Evolutionary conservation across 2,329 filamentous ascomycete genomes (phyloP).

Genomic region (Aspergillus pseudonomiae): DNA sequence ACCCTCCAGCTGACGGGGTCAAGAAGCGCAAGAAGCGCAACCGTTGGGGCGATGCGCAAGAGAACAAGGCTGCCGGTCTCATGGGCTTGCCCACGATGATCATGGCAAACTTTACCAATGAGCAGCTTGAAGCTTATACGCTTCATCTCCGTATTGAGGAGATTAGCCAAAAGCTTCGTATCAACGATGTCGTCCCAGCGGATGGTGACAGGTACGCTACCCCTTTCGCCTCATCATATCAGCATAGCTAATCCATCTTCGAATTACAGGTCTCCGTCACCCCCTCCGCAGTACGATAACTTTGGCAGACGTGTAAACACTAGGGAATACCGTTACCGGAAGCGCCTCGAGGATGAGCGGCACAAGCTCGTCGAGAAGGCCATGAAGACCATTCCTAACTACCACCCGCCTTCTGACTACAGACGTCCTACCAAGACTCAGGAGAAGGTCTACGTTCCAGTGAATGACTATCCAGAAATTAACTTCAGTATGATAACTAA

Average conservation of each 20-base stretch:
- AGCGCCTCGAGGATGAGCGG: constrained; percentile 96
- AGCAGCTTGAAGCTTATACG: constrained; percentile 96
- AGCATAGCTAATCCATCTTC: constrained; percentile 19
- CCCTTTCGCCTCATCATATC: constrained; percentile 9
- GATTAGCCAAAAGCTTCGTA: constrained; percentile 98
- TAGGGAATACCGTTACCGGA: constrained; percentile 96
- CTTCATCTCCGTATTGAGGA: constrained; percentile 97
- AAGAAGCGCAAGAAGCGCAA: constrained; percentile 97
- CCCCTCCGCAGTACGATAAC: constrained; percentile 97
- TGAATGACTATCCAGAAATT: constrained; percentile 99
- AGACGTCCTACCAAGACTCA: constrained; percentile 99
- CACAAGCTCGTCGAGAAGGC: constrained; percentile 99
- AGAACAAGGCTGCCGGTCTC: constrained; percentile 97
- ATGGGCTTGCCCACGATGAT: constrained; percentile 98
- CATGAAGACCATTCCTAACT: constrained; percentile 99
- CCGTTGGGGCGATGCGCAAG: constrained; percentile 93
- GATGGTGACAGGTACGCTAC: constrained; percentile 84
- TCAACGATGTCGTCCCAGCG: constrained; percentile 96
- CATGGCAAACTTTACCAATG: constrained; percentile 95
- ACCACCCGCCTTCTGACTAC: constrained; percentile 97
- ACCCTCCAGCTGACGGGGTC: constrained; percentile 70
- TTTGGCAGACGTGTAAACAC: constrained; percentile 99
- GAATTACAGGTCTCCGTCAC: constrained; percentile 79
- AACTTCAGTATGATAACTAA: constrained; percentile 99
- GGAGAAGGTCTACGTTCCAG: constrained; percentile 99